phyloP scores from a whole-genome alignment of 1,284 basidiomycete genomes.

The Ganoderma sinense region DNA sequence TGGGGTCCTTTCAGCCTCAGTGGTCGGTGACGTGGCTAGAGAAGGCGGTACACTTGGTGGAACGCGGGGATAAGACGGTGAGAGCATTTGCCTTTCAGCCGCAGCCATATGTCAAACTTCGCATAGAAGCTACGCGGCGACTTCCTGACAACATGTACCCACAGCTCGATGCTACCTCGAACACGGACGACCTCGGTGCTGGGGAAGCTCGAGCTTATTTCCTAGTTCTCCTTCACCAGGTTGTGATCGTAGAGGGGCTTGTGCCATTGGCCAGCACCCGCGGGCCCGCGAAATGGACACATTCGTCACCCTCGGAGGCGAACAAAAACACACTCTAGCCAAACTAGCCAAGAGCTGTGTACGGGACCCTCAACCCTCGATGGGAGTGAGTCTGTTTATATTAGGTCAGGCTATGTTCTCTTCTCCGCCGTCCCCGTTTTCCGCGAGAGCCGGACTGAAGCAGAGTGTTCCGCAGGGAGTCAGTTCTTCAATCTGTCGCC shows the following conservation, averaged over 20 bases:
- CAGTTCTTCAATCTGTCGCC: slow-evolving; percentile 96
- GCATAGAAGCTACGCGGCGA: slow-evolving; percentile 91
- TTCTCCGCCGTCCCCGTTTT: neutral
- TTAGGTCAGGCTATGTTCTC: slow-evolving; percentile 2
- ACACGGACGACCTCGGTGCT: slow-evolving; percentile 80
- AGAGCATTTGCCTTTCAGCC: slow-evolving; percentile 95
- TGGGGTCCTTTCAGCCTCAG: slow-evolving; percentile 79
- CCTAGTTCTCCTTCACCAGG: slow-evolving; percentile 88
- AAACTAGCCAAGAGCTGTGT: slow-evolving; percentile 92
- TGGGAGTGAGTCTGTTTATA: slow-evolving; percentile 61
- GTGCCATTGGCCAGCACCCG: slow-evolving; percentile 76
- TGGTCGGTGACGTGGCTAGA: slow-evolving; percentile 95
- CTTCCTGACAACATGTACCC: slow-evolving; percentile 94
- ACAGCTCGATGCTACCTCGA: slow-evolving; percentile 90
- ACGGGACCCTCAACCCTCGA: slow-evolving; percentile 88
- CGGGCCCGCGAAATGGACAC: slow-evolving; percentile 80
- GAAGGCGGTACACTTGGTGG: slow-evolving; percentile 84
- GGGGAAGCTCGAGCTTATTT: slow-evolving; percentile 58
- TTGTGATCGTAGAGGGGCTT: slow-evolving; percentile 88
- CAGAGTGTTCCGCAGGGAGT: slow-evolving; percentile 70
- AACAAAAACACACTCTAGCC: slow-evolving; percentile 87
- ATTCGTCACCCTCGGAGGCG: slow-evolving; percentile 95
- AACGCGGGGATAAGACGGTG: slow-evolving; percentile 87
- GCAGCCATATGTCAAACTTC: slow-evolving; percentile 96
- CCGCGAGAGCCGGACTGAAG: slow-evolving; percentile 7